Evolutionary conservation across 371 early-diverging fungal genomes (phyloP), one percentile per base, ranked within the genome.

Genomic region (Mucor racemosus): DNA sequence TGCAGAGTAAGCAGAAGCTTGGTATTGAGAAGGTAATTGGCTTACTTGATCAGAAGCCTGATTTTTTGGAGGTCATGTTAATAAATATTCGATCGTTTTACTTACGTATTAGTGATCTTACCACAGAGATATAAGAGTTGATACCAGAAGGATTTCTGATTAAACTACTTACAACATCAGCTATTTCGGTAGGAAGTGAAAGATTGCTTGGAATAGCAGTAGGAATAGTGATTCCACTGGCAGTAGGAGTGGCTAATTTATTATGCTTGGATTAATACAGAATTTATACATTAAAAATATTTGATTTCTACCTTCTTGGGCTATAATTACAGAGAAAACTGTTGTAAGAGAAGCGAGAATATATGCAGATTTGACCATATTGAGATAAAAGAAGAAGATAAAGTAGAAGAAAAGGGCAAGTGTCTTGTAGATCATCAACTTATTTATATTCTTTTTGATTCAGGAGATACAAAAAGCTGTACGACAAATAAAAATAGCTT

Each of bases 361-460:
- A 36, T 60, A 33, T 54, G 36, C 60, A 54, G 34, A 60, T 56
- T 67, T 67, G 21, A 69, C 69, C 69, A 69, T 69, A 15, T 36
- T 58, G 2, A 60, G 9, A 35, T 46, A 21, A 58, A 21, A 11
- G 38, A 0, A 34, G 6, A 44, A 44, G 44, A 56, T 15, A 19
- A 17, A 35, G 35, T 26, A 3, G 3, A 26, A 35, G 17, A 17
- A 36, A 56, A 31, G 26, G 10, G 11, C 42, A 53, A 53, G 31
- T 41, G 42, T 50, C 11, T 13, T 50, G 50, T 53, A 53, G 53
- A 31, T 53, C 53, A 53, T 31, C 6, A 21, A 53, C 53, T 31
- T 31, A 53, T 53, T 53, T 53, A 53, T 53, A 53, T 13, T 3
- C 31, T 14, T 53, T 53, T 13, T 26, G 17, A 38, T 53, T 53